Conservation (phyloP, 164 flowering plant species). For the Magnolia changhungtana region DNA sequence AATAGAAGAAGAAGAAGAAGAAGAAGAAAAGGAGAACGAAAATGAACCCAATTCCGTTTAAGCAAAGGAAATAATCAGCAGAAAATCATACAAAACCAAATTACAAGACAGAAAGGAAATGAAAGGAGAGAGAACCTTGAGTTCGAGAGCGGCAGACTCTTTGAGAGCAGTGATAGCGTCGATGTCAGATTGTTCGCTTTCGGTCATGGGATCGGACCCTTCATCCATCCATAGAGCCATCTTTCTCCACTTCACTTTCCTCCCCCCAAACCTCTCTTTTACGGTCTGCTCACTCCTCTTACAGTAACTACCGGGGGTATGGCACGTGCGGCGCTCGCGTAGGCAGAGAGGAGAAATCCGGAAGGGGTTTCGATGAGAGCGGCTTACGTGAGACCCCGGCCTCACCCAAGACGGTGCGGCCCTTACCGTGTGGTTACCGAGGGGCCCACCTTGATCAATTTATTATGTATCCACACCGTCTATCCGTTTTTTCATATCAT, state of each 20-base stretch:
- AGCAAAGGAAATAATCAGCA: neutral
- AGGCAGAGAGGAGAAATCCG: too few species aligned
- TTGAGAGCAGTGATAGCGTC: slow-evolving; percentile 81
- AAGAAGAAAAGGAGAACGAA: too few species aligned
- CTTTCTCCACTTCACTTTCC: neutral
- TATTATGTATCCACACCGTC: too few species aligned
- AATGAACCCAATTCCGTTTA: neutral
- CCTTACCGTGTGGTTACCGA: too few species aligned
- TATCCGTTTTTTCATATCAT: too few species aligned
- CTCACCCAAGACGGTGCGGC: too few species aligned
- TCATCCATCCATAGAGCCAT: slow-evolving; percentile 79
- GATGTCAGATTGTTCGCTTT: slow-evolving; percentile 67
- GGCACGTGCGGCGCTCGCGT: too few species aligned
- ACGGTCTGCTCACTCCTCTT: neutral
- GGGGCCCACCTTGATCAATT: too few species aligned
- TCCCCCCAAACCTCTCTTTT: neutral
- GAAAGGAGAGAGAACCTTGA: slow-evolving; percentile 50
- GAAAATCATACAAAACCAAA: neutral
- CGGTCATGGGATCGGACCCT: slow-evolving; percentile 65
- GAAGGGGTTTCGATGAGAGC: too few species aligned
- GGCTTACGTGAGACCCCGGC: too few species aligned
- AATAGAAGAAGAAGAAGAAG: too few species aligned
- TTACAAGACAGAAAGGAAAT: neutral
- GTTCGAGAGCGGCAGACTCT: slow-evolving; percentile 72
- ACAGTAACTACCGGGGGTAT: too few species aligned